phyloP scores from a whole-genome alignment of 2,329 filamentous ascomycete genomes.

The Fusarium scirpi region DNA sequence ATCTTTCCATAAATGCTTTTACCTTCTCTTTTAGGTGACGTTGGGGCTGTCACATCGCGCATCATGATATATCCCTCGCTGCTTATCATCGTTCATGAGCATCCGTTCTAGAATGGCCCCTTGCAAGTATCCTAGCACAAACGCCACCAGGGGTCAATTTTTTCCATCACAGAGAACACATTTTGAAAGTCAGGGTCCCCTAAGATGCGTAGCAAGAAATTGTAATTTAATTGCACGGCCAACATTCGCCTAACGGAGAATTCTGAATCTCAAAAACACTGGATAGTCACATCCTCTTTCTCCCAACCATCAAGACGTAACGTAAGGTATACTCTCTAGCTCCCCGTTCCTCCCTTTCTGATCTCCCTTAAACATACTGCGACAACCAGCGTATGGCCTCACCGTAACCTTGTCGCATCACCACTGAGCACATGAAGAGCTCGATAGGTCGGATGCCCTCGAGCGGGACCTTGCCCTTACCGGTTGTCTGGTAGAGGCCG shows the following conservation, averaged over 20 bases:
- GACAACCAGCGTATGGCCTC: slow-evolving; percentile 93
- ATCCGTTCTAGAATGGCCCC: slow-evolving; percentile 18
- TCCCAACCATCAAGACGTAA: slow-evolving; percentile 23
- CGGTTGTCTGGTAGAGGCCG: slow-evolving; percentile 94
- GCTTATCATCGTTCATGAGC: slow-evolving; percentile 19
- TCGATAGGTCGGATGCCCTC: slow-evolving; percentile 96
- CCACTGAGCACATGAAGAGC: slow-evolving; percentile 99
- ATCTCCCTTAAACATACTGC: slow-evolving; percentile 80
- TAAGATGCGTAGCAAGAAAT: slow-evolving; percentile 24
- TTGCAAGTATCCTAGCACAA: slow-evolving; percentile 25
- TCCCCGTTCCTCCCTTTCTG: slow-evolving; percentile 10
- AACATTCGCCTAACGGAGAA: slow-evolving; percentile 53
- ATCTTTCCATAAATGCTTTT: neutral
- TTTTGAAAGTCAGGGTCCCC: neutral
- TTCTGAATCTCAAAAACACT: slow-evolving; percentile 52
- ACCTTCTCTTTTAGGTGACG: slow-evolving; percentile 8
- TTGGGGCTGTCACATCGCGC: neutral
- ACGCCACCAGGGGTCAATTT: slow-evolving; percentile 21
- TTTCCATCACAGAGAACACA: slow-evolving; percentile 20
- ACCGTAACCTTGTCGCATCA: slow-evolving; percentile 96
- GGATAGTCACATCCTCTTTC: slow-evolving; percentile 40
- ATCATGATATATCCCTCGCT: slow-evolving; percentile 22
- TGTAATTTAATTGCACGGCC: slow-evolving; percentile 51
- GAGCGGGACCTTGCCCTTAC: slow-evolving; percentile 92
- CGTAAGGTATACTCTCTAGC: slow-evolving; percentile 40